phyloP scores from a whole-genome alignment of 495 filamentous ascomycete species.

The Daldinia childiae region DNA sequence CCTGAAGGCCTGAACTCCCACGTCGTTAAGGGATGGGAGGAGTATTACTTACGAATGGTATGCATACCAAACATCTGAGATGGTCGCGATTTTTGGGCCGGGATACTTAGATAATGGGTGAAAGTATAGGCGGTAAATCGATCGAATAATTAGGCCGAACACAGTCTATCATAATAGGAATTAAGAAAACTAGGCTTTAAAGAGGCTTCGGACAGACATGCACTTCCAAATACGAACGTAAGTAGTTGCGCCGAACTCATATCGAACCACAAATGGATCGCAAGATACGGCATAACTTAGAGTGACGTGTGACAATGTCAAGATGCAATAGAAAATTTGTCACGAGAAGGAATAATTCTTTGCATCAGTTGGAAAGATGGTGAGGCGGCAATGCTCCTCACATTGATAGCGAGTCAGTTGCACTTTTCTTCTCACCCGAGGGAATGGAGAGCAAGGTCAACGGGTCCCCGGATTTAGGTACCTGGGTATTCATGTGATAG shows the following conservation, averaged over 20 bases:
- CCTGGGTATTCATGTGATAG: too few relatives aligned
- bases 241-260: background rate
- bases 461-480: too few relatives aligned
- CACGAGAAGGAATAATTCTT: too few relatives aligned
- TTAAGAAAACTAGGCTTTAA: background rate
- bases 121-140: conserved; percentile 54
- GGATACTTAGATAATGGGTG: conserved; percentile 59
- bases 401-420: too few relatives aligned
- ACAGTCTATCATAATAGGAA: background rate
- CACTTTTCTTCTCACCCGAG: too few relatives aligned
- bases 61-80: conserved; percentile 37
- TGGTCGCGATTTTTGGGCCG: conserved; percentile 46
- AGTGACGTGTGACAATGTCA: too few relatives aligned
- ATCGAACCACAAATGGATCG: background rate
- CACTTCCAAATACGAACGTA: background rate
- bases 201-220: background rate
- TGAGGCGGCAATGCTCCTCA: too few relatives aligned
- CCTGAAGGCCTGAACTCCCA: background rate
- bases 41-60: conserved; percentile 33
- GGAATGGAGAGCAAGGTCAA: too few relatives aligned
- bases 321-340: too few relatives aligned
- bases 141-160: background rate
- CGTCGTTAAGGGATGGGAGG: background rate
- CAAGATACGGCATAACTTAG: background rate
- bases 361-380: too few relatives aligned